phyloP scores from a whole-genome alignment of 1,284 basidiomycete species.

The Ustilago tritici region DNA sequence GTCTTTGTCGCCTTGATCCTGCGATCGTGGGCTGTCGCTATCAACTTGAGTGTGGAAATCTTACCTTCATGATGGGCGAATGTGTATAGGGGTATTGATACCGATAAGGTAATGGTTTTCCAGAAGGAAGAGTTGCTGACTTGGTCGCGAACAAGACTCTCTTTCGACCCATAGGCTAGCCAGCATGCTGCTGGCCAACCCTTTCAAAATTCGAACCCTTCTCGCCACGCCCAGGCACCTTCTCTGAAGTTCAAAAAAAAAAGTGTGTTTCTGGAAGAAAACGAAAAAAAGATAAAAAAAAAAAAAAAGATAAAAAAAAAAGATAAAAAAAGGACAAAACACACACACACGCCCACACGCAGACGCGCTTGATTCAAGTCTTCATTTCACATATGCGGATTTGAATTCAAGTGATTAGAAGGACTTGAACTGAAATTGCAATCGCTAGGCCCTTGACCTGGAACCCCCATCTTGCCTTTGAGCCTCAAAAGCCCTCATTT shows the following conservation, averaged over 20 bases:
- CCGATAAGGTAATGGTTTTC: slow-evolving; percentile 36
- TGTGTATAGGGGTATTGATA: slow-evolving; percentile 32
- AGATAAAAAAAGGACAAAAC: slow-evolving; percentile 28
- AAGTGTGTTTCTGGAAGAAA: slow-evolving; percentile 6
- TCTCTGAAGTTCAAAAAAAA: background rate
- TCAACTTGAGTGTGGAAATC: background rate
- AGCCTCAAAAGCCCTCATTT: background rate
- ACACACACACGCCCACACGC: background rate
- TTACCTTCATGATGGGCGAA: slow-evolving; percentile 43
- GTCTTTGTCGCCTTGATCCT: background rate
- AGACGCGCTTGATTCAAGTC: background rate
- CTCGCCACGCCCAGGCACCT: slow-evolving; percentile 4
- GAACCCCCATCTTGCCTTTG: background rate
- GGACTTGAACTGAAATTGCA: background rate
- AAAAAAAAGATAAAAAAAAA: slow-evolving; percentile 23
- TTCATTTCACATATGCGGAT: background rate
- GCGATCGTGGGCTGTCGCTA: background rate
- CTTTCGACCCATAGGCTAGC: background rate
- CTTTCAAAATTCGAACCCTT: slow-evolving; percentile 5
- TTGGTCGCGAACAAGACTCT: background rate
- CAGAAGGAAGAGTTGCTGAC: background rate
- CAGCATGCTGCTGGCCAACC: background rate
- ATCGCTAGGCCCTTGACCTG: background rate
- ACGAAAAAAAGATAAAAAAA: slow-evolving; percentile 5
- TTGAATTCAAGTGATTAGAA: background rate